Conservation (phyloP, 2,329 filamentous ascomycete genomes). For the Akanthomyces uredinophilus region DNA sequence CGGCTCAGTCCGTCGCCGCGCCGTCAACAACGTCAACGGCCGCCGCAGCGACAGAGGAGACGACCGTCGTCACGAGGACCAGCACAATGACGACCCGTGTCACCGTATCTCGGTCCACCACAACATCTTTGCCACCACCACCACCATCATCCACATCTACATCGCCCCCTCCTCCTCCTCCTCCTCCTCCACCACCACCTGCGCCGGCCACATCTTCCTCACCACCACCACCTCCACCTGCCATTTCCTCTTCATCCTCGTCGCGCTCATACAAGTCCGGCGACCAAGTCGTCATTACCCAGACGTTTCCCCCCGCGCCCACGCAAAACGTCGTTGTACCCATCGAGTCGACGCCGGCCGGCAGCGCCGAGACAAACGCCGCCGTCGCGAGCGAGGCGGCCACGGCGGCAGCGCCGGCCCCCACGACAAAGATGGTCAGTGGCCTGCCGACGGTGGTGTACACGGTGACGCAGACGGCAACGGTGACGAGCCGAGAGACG, state of each 20-base stretch:
- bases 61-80: not conserved
- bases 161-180: not conserved
- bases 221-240: not conserved
- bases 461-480: conserved; percentile 34
- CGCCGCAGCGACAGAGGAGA: not conserved
- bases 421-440: conserved; percentile 22
- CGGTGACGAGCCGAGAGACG: conserved; percentile 20
- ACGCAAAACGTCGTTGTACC: not conserved
- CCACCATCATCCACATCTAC: not conserved
- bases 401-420: not conserved
- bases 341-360: not conserved
- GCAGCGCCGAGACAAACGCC: too few relatives aligned
- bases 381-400: not conserved
- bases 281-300: conserved; percentile 18
- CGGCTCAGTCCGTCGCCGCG: not conserved
- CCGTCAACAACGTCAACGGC: not conserved
- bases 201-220: not conserved
- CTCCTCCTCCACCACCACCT: not conserved
- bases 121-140: not conserved
- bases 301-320: not conserved
- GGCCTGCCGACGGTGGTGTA: conserved; percentile 32
- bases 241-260: too few relatives aligned
- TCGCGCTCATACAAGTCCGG: not conserved
- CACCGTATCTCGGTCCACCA: not conserved
- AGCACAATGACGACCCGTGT: not conserved